phyloP scores from a whole-genome alignment of 2,329 filamentous ascomycete species.

The Claviceps fusiformis region DNA sequence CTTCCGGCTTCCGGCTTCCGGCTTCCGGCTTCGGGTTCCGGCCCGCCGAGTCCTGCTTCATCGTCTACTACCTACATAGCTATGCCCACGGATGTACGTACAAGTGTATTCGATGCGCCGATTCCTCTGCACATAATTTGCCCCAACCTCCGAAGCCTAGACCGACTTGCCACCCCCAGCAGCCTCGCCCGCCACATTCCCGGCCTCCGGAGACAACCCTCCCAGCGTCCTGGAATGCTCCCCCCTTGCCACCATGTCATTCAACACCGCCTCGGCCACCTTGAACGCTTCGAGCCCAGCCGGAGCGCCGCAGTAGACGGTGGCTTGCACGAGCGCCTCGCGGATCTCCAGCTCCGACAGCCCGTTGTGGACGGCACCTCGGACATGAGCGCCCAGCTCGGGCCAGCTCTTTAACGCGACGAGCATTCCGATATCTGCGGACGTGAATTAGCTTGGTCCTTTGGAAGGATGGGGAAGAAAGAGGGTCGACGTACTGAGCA shows the following conservation, averaged over 20 bases:
- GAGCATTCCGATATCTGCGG: constrained; percentile 38
- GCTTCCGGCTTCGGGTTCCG: too few species aligned
- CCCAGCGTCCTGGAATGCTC: constrained; percentile 6
- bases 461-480: neutral
- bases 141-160: too few species aligned
- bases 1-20: too few species aligned
- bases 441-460: too few species aligned
- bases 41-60: too few species aligned
- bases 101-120: too few species aligned
- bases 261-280: constrained; percentile 13
- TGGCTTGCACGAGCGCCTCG: constrained; percentile 36
- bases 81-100: too few species aligned
- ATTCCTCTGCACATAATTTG: too few species aligned
- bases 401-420: constrained; percentile 43
- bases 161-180: too few species aligned
- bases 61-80: too few species aligned
- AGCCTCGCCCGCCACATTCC: neutral
- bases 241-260: constrained; percentile 14
- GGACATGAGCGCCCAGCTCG: constrained; percentile 46
- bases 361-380: constrained; percentile 49
- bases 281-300: constrained; percentile 24
- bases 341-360: constrained; percentile 38
- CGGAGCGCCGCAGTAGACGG: constrained; percentile 27
- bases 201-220: neutral
- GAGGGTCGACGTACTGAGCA: constrained; percentile 20